A percentile compares a stretch with the other conserved stretches of the same genome.
phyloP scores from a whole-genome alignment of 148 eudicot genomes.

The Selenicereus undatus region DNA sequence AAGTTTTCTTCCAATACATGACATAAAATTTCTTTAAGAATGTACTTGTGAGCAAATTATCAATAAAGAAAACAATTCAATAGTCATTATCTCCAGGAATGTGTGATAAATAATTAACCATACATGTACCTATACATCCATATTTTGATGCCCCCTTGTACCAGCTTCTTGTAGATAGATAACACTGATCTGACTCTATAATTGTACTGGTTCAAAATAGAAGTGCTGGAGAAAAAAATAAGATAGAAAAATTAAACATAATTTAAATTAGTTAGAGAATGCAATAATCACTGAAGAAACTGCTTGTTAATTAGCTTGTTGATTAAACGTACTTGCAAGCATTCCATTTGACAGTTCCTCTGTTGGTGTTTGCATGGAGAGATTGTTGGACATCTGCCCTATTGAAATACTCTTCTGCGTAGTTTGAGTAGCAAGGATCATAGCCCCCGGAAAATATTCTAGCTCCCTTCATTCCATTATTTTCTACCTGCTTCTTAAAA shows the following conservation, averaged over 20 bases:
- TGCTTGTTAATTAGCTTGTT: not conserved
- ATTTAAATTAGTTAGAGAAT: not conserved
- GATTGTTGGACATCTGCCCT: slow-evolving; percentile 54
- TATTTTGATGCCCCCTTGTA: slow-evolving; percentile 57
- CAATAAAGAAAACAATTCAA: not conserved
- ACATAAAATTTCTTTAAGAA: not conserved
- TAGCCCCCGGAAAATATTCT: slow-evolving; percentile 45
- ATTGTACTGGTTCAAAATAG: slow-evolving; percentile 32
- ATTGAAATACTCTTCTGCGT: slow-evolving; percentile 44
- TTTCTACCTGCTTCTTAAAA: slow-evolving; percentile 27
- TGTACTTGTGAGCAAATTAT: not conserved
- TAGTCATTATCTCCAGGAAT: not conserved
- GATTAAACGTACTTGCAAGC: slow-evolving; percentile 50
- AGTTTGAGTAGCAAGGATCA: slow-evolving; percentile 59
- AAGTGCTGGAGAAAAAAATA: slow-evolving; percentile 29
- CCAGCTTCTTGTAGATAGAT: slow-evolving; percentile 54
- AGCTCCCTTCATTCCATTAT: slow-evolving; percentile 28
- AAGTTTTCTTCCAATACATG: not conserved
- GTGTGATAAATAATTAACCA: too few species aligned
- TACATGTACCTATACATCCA: slow-evolving; percentile 76
- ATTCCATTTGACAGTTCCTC: slow-evolving; percentile 34
- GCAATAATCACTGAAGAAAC: not conserved
- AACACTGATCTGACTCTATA: slow-evolving; percentile 37
- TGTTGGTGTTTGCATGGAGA: slow-evolving; percentile 39
- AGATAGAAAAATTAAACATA: not conserved